Conservation (phyloP, 2,329 filamentous ascomycete species). For the Aspergillus felis region DNA sequence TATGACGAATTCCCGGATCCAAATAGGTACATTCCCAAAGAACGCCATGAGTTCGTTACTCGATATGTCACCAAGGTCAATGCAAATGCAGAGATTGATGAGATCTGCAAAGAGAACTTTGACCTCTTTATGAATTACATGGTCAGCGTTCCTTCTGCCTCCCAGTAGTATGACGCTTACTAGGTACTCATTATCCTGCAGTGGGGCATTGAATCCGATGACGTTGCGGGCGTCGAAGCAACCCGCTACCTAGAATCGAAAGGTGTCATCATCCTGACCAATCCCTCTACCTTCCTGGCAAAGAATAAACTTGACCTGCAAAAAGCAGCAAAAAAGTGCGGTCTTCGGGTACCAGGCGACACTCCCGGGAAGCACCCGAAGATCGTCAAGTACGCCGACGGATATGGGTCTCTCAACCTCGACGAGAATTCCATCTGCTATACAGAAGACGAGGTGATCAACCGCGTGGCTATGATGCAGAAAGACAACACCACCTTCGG, state of each 20-base stretch:
- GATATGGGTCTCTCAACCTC: background rate
- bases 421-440: slow-evolving; percentile 1
- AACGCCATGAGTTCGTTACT: slow-evolving; percentile 2
- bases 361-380: slow-evolving; percentile 3
- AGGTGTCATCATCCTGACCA: slow-evolving; percentile 1
- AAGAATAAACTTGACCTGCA: background rate
- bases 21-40: slow-evolving; percentile 1
- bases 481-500: background rate
- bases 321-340: background rate
- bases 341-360: background rate
- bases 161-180: background rate
- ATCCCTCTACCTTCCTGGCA: background rate
- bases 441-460: background rate
- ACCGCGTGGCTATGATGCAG: background rate
- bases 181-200: background rate
- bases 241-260: slow-evolving; percentile 7
- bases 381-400: slow-evolving; percentile 3
- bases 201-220: slow-evolving; percentile 1
- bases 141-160: background rate
- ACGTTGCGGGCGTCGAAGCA: slow-evolving; percentile 1
- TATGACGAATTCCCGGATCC: slow-evolving; percentile 1
- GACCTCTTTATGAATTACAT: slow-evolving; percentile 6
- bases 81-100: slow-evolving; percentile 5
- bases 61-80: slow-evolving; percentile 2
- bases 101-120: slow-evolving; percentile 5